A percentile compares a stretch with the other conserved stretches of the same genome.
Conservation (phyloP, 2,329 filamentous ascomycete species). For the Kalmusia sp. region DNA sequence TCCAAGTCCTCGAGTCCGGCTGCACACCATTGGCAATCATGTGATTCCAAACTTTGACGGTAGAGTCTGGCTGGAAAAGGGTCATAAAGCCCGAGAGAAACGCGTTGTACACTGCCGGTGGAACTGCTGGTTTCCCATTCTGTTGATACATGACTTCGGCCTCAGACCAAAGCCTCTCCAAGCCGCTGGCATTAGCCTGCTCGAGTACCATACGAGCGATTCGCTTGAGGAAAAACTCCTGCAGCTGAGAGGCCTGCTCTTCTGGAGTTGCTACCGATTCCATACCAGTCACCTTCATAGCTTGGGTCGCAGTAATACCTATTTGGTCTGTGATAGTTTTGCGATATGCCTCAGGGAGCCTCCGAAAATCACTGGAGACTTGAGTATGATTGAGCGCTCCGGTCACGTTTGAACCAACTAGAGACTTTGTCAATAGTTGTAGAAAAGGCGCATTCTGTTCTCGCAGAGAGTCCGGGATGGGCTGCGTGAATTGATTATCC, state of each 20-base stretch:
- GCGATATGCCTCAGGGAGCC: slow-evolving; percentile 23
- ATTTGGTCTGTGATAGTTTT: slow-evolving; percentile 25
- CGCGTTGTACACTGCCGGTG: slow-evolving; percentile 47
- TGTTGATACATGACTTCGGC: slow-evolving; percentile 21
- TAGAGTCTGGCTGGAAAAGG: slow-evolving; percentile 50
- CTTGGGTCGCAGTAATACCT: slow-evolving; percentile 28
- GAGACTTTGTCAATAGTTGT: slow-evolving; percentile 28
- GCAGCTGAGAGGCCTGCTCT: slow-evolving; percentile 20
- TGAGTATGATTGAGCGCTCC: slow-evolving; percentile 19
- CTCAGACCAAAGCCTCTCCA: slow-evolving; percentile 37
- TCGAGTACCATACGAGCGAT: slow-evolving; percentile 35
- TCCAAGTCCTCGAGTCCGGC: slow-evolving; percentile 73
- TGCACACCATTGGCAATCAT: slow-evolving; percentile 62
- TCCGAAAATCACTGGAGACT: slow-evolving; percentile 13
- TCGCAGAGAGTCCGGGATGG: slow-evolving; percentile 20
- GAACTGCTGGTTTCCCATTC: slow-evolving; percentile 27
- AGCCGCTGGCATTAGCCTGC: slow-evolving; percentile 11
- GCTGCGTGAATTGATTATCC: slow-evolving; percentile 13
- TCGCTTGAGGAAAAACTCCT: slow-evolving; percentile 31
- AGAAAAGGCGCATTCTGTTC: slow-evolving; percentile 37
- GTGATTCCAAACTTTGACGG: slow-evolving; percentile 64
- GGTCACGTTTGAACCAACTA: slow-evolving; percentile 29
- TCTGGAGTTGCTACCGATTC: slow-evolving; percentile 8
- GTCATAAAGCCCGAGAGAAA: slow-evolving; percentile 58
- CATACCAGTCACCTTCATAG: slow-evolving; percentile 21